Base-by-base conservation (phyloP, 2,329 filamentous ascomycete genomes). In the Alternaria tenuissima region DNA sequence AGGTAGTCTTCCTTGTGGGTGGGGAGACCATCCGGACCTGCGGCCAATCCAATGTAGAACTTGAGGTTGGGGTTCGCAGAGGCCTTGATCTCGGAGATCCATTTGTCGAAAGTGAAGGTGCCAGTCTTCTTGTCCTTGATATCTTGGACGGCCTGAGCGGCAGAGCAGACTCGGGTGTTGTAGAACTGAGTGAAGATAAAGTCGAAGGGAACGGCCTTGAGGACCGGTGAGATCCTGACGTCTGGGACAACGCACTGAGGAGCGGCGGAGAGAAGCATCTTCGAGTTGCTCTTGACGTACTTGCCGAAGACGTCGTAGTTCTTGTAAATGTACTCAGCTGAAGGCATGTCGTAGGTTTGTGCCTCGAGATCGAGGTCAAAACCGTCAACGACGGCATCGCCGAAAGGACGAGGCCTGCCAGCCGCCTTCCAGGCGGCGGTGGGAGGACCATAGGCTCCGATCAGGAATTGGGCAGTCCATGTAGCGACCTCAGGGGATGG, bases 131-230 rank as follows among this genome's bases (percentile, higher is more conserved):
- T 63, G 32, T 43, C 38, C 48, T 63, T 65, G 12, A 71, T 48
- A 8, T 73, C 66, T 18, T 67, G 53, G 34, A 65, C 77, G 32
- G 76, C 83, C 48, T 77, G 74, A 20, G 79, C 75, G 20, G 85
- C 84, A 57, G 83, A 85, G 76, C 85, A 87, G 3, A 66, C 49
- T 11, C 72, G 64, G 1, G 82, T 86, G 77, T 86, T 86, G 76
- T 86, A 87, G 73, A 85, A 86, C 62, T 86, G 85, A 36, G 85
- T 78, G 75, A 83, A 86, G 63, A 87, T 67, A 65, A 84, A 85
- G 69, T 87, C 85, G 65, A 86, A 85, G 9, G 63, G 61, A 8
- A 82, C 76, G 34, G 76, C 76, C 16, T 59, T 46, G 55, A 87
- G 84, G 7, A 82, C 81, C 38, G 78, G 53, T n/a, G 73, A 70